Conservation (phyloP, 805 yeast genomes). For the Saturnispora quitensis region DNA sequence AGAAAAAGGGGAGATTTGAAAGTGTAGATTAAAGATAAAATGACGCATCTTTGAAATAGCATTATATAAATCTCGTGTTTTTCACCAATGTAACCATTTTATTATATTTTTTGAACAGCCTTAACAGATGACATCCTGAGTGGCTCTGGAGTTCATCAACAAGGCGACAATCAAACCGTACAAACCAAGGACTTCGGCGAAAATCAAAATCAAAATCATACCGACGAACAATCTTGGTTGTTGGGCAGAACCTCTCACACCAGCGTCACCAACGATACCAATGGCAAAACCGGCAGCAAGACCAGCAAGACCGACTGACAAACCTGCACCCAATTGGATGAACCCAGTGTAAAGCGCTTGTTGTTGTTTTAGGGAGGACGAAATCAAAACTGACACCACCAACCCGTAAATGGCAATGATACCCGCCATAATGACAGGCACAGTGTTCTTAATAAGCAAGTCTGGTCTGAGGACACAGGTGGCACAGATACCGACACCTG, state of each 20-base stretch:
- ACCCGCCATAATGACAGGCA: conserved; percentile 99
- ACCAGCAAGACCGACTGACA: conserved; percentile 94
- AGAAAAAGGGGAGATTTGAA: not conserved
- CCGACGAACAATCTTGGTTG: conserved; percentile 98
- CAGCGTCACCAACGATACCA: conserved; percentile 99
- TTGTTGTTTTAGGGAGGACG: conserved; percentile 78
- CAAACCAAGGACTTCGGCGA: conserved; percentile 97
- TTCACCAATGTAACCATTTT: not conserved
- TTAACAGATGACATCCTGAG: conserved; percentile 81
- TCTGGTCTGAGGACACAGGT: conserved; percentile 97
- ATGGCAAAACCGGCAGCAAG: conserved; percentile 98
- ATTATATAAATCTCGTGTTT: not conserved
- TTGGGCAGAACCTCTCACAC: conserved; percentile 97
- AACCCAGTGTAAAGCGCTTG: conserved; percentile 96
- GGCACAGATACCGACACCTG: conserved; percentile 99
- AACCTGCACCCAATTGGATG: conserved; percentile 97
- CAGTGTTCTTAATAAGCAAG: conserved; percentile 82
- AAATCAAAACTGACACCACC: conserved; percentile 90
- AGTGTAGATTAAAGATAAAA: not conserved
- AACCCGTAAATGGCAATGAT: conserved; percentile 97
- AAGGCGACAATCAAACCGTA: conserved; percentile 97
- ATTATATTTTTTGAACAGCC: not conserved
- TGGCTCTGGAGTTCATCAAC: conserved; percentile 94
- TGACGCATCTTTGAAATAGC: not conserved
- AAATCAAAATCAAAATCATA: conserved; percentile 95